Evolutionary conservation across 768 basidiomycete genomes (phyloP), one percentile per base, ranked within the genome.

Genomic region (Tulasnella sp.): DNA sequence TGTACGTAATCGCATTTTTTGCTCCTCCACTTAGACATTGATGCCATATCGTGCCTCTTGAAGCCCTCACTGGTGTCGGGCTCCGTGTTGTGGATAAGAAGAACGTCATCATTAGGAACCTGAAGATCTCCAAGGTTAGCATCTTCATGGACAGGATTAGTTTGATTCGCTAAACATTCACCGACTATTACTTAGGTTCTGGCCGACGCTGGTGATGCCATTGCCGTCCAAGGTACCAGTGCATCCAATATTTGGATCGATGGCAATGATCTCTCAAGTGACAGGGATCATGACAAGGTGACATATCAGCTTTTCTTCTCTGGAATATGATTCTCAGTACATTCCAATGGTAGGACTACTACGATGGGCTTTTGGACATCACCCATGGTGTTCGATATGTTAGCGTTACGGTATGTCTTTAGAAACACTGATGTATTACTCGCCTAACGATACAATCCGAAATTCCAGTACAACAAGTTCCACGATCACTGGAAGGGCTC

Each of bases 81-180:
- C 63, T 73, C 25, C 71, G 72, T 37, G 70, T 72, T 29, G 53
- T 71, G 41, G 57, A 68, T 37, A 66, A 65, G 37, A 59, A 53
- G 33, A 73, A 73, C 50, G 72, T 73, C 48, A 73, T 73, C 59
- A 67, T 73, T 54, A 66, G 72, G 27, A 73, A 73, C 56, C 61
- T 73, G 59, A 72, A 70, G 57, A 69, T 73, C 47, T 68, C 69
- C 24, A 73, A 72, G 72, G n/a, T n/a, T n/a, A n/a, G n/a, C n/a
- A n/a, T n/a, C n/a, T n/a, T n/a, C n/a, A n/a, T n/a, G n/a, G n/a
- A n/a, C n/a, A n/a, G n/a, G n/a, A n/a, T n/a, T n/a, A n/a, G n/a
- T n/a, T n/a, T n/a, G n/a, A n/a, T n/a, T n/a, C n/a, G n/a, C n/a
- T n/a, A n/a, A n/a, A n/a, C n/a, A n/a, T n/a, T n/a, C n/a, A n/a